Conservation (phyloP, 202 grass and related monocot genomes). For the Cymbopogon flexuosus region DNA sequence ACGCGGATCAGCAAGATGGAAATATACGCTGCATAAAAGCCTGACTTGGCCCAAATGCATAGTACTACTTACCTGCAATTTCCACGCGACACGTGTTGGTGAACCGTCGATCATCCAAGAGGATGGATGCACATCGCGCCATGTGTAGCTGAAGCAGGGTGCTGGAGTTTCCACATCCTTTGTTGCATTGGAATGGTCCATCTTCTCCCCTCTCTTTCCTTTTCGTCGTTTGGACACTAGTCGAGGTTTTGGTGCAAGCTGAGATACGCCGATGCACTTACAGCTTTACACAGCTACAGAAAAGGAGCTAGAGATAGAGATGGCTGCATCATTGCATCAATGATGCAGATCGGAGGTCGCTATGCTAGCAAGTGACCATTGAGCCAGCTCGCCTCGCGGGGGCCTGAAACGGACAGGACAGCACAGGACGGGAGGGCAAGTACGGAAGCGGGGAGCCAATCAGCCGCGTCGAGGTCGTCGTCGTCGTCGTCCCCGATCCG, state of each 20-base stretch:
- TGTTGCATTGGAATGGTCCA: neutral
- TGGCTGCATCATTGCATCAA: neutral
- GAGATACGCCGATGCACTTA: neutral
- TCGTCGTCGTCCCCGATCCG: neutral
- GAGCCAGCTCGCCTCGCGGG: neutral
- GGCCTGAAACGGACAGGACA: constrained; percentile 7
- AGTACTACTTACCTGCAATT: too few species aligned
- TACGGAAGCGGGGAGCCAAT: constrained; percentile 4
- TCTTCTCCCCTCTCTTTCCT: neutral
- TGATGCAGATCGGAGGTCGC: neutral
- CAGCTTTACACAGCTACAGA: neutral
- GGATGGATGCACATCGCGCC: too few species aligned
- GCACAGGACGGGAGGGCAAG: neutral
- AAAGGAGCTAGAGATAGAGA: neutral
- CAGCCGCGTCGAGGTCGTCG: neutral
- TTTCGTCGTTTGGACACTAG: neutral
- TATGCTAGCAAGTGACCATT: neutral
- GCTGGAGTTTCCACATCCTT: neutral
- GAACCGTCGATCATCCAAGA: too few species aligned
- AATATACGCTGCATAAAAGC: too few species aligned
- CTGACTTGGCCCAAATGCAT: too few species aligned
- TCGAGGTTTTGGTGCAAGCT: neutral
- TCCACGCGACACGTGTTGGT: too few species aligned
- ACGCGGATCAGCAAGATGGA: too few species aligned
- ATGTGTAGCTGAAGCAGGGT: too few species aligned